A percentile compares a stretch with the other conserved stretches of the same genome.
Evolutionary conservation across 1,284 basidiomycete species (phyloP).

Genomic region (Anthracocystis panici-leucophaei): DNA sequence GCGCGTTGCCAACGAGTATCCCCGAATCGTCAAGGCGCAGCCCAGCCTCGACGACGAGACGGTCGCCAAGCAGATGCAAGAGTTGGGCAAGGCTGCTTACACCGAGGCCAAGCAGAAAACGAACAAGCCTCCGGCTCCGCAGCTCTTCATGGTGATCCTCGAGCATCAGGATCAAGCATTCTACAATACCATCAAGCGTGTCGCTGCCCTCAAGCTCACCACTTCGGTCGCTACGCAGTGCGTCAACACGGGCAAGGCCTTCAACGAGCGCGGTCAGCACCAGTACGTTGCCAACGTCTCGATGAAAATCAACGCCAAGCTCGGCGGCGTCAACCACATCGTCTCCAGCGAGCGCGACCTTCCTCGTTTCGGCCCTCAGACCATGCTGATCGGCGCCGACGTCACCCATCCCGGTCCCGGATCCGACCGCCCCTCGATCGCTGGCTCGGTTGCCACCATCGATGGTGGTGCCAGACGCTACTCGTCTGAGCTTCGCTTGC

Average conservation of each 20-base stretch:
- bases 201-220: conserved; percentile 64
- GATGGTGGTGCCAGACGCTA: conserved; percentile 70
- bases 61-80: conserved; percentile 20
- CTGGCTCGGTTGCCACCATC: conserved; percentile 71
- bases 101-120: conserved; percentile 13
- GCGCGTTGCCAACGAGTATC: conserved; percentile 20
- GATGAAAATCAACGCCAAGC: conserved; percentile 70
- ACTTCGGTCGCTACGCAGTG: conserved; percentile 70
- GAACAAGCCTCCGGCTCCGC: conserved; percentile 33
- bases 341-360: conserved; percentile 49
- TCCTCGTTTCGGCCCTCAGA: conserved; percentile 61
- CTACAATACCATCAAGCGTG: conserved; percentile 71
- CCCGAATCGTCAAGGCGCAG: conserved; percentile 7
- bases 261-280: conserved; percentile 61
- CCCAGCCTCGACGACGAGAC: conserved; percentile 6
- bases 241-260: conserved; percentile 51
- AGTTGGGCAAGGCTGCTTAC: conserved; percentile 23
- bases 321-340: conserved; percentile 71
- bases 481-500: conserved; percentile 70
- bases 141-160: conserved; percentile 54
- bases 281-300: conserved; percentile 72
- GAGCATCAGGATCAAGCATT: conserved; percentile 59
- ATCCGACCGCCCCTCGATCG: conserved; percentile 71
- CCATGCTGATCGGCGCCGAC: conserved; percentile 71
- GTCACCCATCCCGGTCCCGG: conserved; percentile 68